Base-by-base conservation (phyloP, 169 alveolate species). In the Blepharisma undulans region DNA sequence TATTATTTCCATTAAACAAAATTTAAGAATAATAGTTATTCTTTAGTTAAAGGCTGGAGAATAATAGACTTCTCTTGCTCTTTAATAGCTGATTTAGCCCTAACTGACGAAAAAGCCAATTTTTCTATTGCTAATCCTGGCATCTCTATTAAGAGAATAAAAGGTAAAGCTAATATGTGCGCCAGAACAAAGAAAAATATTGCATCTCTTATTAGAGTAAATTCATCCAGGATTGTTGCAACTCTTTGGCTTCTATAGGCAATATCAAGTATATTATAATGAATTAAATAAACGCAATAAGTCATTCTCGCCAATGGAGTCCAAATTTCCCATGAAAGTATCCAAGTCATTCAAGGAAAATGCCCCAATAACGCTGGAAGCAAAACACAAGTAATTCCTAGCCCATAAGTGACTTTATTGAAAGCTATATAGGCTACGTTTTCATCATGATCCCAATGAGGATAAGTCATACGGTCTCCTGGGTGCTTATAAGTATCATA, bases 251-350 rank as follows among this genome's bases (percentile, higher is more conserved):
- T 27, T 25, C 34, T 21, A n/a, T 27, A 32, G 19, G 29, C 29
- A 78, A 78, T 78, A 27, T 78, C 61, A 12, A 27, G 61, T 25
- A 72, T 72, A 72, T 22, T 22, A 29, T 25, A 79, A 79, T 93
- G 94, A 22, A 89, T 30, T 22, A 93, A 87, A 80, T 87, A 90
- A 16, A 78, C 30, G 27, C 61, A 91, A 34, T 32, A 87, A 8
- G 91, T 86, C 25, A 87, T 61, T 87, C 93, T 89, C 10, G 94
- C 93, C 8, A 93, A 78, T 60, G 92, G 93, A 61, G 85, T 72
- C 84, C 92, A 93, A n/a, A 79, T 8, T 18, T 22, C 36, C 29
- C 89, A 72, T 6, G 72, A 27, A 32, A 88, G 25, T 18, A 88
- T 27, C 8, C 27, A 30, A 10, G 89, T 76, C 22, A 87, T 14